phyloP scores from a whole-genome alignment of 371 early-diverging fungal genomes.

The Mortierella sp. region DNA sequence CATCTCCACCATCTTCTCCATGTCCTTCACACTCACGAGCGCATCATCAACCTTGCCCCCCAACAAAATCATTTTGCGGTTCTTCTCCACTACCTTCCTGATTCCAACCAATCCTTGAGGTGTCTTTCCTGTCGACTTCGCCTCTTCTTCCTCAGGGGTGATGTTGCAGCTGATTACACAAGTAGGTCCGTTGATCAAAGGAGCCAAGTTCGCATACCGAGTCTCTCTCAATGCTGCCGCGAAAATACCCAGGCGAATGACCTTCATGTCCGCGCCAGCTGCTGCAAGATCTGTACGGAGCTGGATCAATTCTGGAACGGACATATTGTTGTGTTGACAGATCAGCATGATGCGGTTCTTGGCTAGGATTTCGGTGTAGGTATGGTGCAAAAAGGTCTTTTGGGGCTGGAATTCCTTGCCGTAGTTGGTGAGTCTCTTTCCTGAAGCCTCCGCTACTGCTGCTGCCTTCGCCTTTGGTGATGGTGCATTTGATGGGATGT shows the following conservation, averaged over 20 bases:
- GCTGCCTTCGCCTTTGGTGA: conserved; percentile 23
- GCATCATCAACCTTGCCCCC: conserved; percentile 73
- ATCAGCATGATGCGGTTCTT: conserved; percentile 70
- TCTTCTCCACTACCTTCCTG: conserved; percentile 62
- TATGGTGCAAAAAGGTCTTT: conserved; percentile 60
- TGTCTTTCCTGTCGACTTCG: conserved; percentile 44
- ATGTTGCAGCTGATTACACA: conserved; percentile 66
- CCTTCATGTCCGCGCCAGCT: conserved; percentile 59
- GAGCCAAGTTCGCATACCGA: conserved; percentile 66
- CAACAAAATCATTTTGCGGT: conserved; percentile 71
- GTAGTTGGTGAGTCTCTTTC: conserved; percentile 48
- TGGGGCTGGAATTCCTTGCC: conserved; percentile 55
- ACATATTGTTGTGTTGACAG: conserved; percentile 78
- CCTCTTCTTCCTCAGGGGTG: conserved; percentile 53
- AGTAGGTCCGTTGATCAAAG: conserved; percentile 67
- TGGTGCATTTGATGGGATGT: conserved; percentile 22
- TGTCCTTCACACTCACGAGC: conserved; percentile 64
- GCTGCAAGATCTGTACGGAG: conserved; percentile 63
- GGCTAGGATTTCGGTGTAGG: conserved; percentile 61
- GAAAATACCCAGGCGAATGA: conserved; percentile 67
- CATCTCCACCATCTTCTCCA: conserved; percentile 66
- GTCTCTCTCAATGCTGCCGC: conserved; percentile 64
- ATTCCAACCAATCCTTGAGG: conserved; percentile 61
- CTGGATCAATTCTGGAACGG: conserved; percentile 67
- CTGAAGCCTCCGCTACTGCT: conserved; percentile 20